A percentile compares a stretch with the other conserved stretches of the same genome.
These are phyloP conservation scores for Peniophora sp. DNA, from an alignment of 1,284 basidiomycete genomes.

Conservation along the genomic window DNA sequence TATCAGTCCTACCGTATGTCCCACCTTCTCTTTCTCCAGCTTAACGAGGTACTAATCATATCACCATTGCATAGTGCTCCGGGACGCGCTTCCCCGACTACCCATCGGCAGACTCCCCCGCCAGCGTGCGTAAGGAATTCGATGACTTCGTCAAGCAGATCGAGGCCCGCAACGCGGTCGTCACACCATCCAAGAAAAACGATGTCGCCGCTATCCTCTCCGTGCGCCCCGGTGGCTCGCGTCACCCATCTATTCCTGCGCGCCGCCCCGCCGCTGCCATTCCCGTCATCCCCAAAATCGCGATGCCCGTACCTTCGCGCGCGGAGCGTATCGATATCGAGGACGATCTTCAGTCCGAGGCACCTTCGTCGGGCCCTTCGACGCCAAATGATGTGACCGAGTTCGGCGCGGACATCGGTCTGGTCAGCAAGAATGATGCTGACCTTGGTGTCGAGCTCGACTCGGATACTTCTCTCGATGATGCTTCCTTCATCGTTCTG, in stretches of 20 bases:
- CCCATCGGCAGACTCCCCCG: conserved; percentile 6
- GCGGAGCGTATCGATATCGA: background rate
- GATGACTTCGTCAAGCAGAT: conserved; percentile 6
- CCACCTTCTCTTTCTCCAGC: background rate
- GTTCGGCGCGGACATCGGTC: no score
- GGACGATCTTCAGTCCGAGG: conserved; percentile 3
- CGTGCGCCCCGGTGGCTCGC: background rate
- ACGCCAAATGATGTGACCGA: no score
- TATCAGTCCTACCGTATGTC: conserved; percentile 6
- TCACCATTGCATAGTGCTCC: background rate
- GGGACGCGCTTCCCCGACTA: conserved; percentile 6
- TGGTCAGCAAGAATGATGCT: no score
- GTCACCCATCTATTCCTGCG: background rate
- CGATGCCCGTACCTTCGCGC: background rate
- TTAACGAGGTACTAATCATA: background rate
- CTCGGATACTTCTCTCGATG: no score
- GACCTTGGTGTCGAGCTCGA: no score
- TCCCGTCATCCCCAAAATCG: background rate
- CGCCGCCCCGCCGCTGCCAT: background rate
- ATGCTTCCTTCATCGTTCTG: no score
- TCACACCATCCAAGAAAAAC: no score
- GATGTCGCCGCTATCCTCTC: background rate
- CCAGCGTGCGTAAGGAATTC: conserved; percentile 8
- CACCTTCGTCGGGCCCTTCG: background rate
- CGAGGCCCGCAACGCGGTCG: background rate